Base-by-base conservation (phyloP, 768 basidiomycete species). In the Termitomyces eurrhizus region DNA sequence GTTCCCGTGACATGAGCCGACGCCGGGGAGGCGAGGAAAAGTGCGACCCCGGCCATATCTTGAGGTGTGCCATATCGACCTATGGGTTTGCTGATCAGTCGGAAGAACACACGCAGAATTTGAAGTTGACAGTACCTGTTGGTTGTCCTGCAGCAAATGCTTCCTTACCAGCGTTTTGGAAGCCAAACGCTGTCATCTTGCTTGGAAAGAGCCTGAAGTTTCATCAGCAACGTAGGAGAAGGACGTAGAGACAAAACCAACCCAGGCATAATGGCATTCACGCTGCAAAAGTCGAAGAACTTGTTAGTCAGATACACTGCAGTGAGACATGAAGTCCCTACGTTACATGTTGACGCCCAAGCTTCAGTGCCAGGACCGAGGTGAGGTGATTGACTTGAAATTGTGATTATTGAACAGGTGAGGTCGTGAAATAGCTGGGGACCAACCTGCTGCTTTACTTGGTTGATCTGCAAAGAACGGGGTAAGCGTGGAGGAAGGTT, bases 181-280 rank as follows among this genome's bases (percentile, higher is more conserved):
- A 74, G 3, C 85, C 88, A 53, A 77, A 91, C 0, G 88, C 84
- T 1, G 92, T 93, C 91, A 94, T 93, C 75, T 88, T 92, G 50
- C 88, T 89, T 0, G 89, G 90, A 75, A 90, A 94, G 13, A 92
- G 73, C 1, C 88, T 88, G 55, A n/a, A 52, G 65, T 24, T 13
- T 33, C 14, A 39, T 52, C 11, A 37, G 35, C 21, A 53, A 35
- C 26, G 53, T 24, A 11, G 33, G 45, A 56, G 29, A 32, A 33
- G 56, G 44, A 13, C 5, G 24, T 26, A 52, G 9, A 26, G 37
- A 32, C 9, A 11, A 39, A 46, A 21, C 44, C 52, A 69, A 90
- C 90, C 92, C 92, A 0, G 92, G 92, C 45, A 87, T 81, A 55
- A 93, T 91, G 2, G 92, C 90, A 65, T 94, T 94, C 5, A 93